Evolutionary conservation across 2,329 filamentous ascomycete genomes (phyloP).

Genomic region (Neocatenulostroma microsporum): DNA sequence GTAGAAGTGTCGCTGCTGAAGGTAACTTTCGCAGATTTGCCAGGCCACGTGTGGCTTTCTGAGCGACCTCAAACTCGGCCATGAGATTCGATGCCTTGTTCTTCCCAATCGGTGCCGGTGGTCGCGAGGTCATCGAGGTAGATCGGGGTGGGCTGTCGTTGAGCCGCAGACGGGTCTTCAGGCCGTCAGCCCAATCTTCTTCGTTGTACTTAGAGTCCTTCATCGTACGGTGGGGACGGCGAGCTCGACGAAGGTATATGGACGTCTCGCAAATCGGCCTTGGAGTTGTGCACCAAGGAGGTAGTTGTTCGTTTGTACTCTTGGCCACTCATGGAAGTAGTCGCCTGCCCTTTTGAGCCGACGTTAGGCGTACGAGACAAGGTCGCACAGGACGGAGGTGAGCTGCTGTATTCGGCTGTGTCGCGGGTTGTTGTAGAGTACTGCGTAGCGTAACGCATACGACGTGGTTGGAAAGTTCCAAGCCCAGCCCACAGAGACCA

Average conservation of each 20-base stretch:
- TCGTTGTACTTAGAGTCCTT: constrained; percentile 10
- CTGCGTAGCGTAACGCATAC: no score
- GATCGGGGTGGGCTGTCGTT: constrained; percentile 5
- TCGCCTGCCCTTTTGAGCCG: constrained; percentile 11
- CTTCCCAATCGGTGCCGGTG: neutral
- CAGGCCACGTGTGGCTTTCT: constrained; percentile 9
- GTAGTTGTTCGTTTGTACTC: constrained; percentile 3
- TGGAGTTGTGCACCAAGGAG: constrained; percentile 10
- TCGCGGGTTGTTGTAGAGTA: constrained; percentile 1
- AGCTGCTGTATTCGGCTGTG: constrained; percentile 6
- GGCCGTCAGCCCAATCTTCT: constrained; percentile 10
- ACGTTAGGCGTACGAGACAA: constrained; percentile 5
- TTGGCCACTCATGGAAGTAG: constrained; percentile 14
- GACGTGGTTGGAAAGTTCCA: no score
- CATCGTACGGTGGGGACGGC: constrained; percentile 17
- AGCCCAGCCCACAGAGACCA: no score
- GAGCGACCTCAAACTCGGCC: constrained; percentile 7
- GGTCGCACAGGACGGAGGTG: constrained; percentile 1
- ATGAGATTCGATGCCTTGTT: constrained; percentile 4
- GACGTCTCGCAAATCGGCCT: constrained; percentile 13
- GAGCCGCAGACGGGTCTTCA: constrained; percentile 9
- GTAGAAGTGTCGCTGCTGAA: constrained; percentile 34
- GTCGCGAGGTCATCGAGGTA: neutral
- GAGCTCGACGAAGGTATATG: constrained; percentile 14
- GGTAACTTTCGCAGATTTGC: constrained; percentile 28